Base-by-base conservation (phyloP, 306 rosid genomes). In the Cucumis sativus region DNA sequence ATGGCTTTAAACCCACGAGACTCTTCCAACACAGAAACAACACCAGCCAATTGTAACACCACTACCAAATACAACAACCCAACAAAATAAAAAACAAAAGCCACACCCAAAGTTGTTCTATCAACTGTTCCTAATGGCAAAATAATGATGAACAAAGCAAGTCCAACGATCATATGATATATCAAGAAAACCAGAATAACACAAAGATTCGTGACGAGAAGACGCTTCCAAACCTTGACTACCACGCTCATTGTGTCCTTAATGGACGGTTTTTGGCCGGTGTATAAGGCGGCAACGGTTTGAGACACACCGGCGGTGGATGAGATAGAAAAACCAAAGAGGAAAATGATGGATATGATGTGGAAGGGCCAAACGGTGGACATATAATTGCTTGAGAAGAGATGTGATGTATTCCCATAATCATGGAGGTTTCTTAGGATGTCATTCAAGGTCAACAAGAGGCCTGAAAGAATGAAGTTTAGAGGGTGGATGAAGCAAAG, bases 1-100 rank as follows among this genome's bases (percentile, higher is more conserved):
- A 93, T 84, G 18, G 98, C 98, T 25, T 21, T 9, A 13, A 91
- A 4, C 23, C 98, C 98, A 9, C 51, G 80, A 0, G 80, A 68
- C 28, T 90, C 94, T 67, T 93, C 98, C 28, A 91, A 77, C 65
- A 89, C 92, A 0, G 89, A 80, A 4, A 93, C 92, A 21, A 87
- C 97, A 39, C 86, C 84, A 0, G 97, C 88, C 23, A 93, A 10
- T 18, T 88, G 96, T 89, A 97, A 88, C 16, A 89, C 47, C 17
- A 88, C 35, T 4, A 85, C 40, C 21, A 93, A 37, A 79, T 87
- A 93, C 8, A 85, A 64, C 18, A 81, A 14, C 33, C 97, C 98
- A 3, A 54, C 66, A 4, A 80, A 7, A 55, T 83, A 91, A 0
- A 85, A 23, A 6, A 47, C 17, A 8, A 70, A 70, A 15, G 14